phyloP scores from a whole-genome alignment of 805 yeast genomes.

The Ogataea henricii region DNA sequence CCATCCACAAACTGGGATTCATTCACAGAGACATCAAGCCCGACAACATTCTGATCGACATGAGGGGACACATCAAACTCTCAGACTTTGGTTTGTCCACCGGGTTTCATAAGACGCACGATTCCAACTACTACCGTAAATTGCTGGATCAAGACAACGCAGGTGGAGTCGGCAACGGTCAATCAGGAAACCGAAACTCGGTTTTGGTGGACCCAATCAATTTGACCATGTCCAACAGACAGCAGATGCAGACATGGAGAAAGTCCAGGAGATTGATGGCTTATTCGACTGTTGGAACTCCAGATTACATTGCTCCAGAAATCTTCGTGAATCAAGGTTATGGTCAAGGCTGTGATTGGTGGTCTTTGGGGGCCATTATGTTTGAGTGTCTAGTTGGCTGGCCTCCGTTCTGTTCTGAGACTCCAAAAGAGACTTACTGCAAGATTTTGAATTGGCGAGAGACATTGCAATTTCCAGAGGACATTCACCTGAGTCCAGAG shows the following conservation, averaged over 20 bases:
- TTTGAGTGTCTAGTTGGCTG: conserved; percentile 94
- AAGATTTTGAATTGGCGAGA: conserved; percentile 92
- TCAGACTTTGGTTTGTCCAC: conserved; percentile 82
- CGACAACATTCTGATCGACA: conserved; percentile 77
- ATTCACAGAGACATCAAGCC: conserved; percentile 98
- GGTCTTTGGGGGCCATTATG: conserved; percentile 97
- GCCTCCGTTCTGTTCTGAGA: conserved; percentile 96
- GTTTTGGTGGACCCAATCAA: conserved; percentile 93
- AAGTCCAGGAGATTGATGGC: conserved; percentile 91
- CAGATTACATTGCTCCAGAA: conserved; percentile 95
- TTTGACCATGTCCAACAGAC: conserved; percentile 91
- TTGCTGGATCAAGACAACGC: conserved; percentile 63
- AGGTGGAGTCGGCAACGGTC: conserved; percentile 36
- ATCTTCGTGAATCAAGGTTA: conserved; percentile 91
- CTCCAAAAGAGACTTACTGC: conserved; percentile 90
- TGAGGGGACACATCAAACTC: conserved; percentile 63
- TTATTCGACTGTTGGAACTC: conserved; percentile 94
- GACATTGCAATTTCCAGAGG: conserved; percentile 85
- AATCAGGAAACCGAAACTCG: conserved; percentile 53
- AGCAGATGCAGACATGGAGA: conserved; percentile 96
- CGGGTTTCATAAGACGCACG: conserved; percentile 93
- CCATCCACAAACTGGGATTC: conserved; percentile 88
- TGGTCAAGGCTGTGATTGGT: conserved; percentile 98
- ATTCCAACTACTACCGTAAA: conserved; percentile 81
- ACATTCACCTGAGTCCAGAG: conserved; percentile 84